Base-by-base conservation (phyloP, 108 stramenopile genomes). In the Asterionellopsis glacialis region DNA sequence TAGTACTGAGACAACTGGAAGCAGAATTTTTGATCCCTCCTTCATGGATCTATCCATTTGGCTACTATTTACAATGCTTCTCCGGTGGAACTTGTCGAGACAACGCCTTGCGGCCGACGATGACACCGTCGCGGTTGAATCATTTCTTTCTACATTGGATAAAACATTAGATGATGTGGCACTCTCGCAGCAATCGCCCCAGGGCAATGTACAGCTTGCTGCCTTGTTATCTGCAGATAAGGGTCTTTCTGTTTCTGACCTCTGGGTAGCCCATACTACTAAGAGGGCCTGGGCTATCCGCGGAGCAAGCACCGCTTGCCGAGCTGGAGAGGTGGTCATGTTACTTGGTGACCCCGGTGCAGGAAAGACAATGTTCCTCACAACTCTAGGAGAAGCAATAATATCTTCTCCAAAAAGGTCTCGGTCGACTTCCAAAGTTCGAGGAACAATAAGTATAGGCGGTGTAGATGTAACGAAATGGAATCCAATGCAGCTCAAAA, bases 201-300 rank as follows among this genome's bases (percentile, higher is more conserved):
- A 51, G 57, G 22, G 41, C 54, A 9, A 67, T 41, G 43, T 74
- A 24, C 64, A 70, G 51, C 57, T 80, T 63, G 56, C 79, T 55
- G 84, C 82, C 19, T 78, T 87, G 12, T 52, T 82, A 1, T 83
- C 80, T 42, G 79, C 87, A 41, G 68, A 64, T 13, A 79, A 84
- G 50, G 92, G 92, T 0, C 43, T 94, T 7, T 67, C 40, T 19
- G 88, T 94, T 12, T 60, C 69, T 19, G 88, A 94, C 67, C 69
- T 94, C 15, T 94, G 91, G 95, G 84, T 84, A 24, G 88, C 88
- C n/a, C 88, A 85, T 59, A 65, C 78, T 26, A 70, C 75, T 15
- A 76, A 76, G 52, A 68, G 80, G 53, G 82, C 84, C 16, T 95
- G 84, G 91, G 90, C 88, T 59, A 76, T 79, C 18, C 82, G 83